Base-by-base conservation (phyloP, 1,284 basidiomycete species). In the Apiotrichum akiyoshidainum region DNA sequence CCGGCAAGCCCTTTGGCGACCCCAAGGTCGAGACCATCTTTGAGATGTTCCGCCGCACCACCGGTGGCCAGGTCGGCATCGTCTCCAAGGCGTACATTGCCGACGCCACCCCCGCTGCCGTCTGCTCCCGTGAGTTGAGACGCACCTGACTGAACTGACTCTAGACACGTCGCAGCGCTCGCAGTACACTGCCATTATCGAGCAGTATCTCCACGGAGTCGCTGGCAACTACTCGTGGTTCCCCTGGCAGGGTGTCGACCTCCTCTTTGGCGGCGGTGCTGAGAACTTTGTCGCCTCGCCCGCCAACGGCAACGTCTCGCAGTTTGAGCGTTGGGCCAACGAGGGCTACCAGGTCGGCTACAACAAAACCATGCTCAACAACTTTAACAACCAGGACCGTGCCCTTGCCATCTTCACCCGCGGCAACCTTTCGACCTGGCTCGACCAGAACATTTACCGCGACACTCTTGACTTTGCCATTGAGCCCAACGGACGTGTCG, bases 61-160 rank as follows among this genome's bases (percentile, higher is more conserved):
- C 71, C 46, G 71, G 72, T 58, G 71, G 73, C 35, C 71, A 77
- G 65, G 68, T 80, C 58, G 79, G 79, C 9, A 73, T 78, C 55
- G 78, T 80, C 41, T 74, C 75, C 54, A 79, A 78, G 52, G 79
- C 78, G 2, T 75, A 72, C 70, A 70, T 78, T 40, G 77, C 77
- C 46, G 79, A 80, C 54, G 79, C 79, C 2, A 79, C 78, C 12
- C 78, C 78, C 11, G 78, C 78, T 1, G 75, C 77, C 0, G 68
- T 75, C 26, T 65, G 59, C 55, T 63, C 76, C 14, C 48, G 42
- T 44, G 19, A 44, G 42, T 44, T 19, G 6, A 12, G 9, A 21
- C 19, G 4, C n/a, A n/a, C 42, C 11, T 6, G 37, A 11, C 5
- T 13, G 14, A 21, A 8, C 19, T 21, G 19, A 44, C n/a, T 2